Percentiles rank a stretch among this genome's conserved stretches.
Evolutionary conservation across 208 protist species (phyloP).

Genomic region (Leishmania amazonensis): DNA sequence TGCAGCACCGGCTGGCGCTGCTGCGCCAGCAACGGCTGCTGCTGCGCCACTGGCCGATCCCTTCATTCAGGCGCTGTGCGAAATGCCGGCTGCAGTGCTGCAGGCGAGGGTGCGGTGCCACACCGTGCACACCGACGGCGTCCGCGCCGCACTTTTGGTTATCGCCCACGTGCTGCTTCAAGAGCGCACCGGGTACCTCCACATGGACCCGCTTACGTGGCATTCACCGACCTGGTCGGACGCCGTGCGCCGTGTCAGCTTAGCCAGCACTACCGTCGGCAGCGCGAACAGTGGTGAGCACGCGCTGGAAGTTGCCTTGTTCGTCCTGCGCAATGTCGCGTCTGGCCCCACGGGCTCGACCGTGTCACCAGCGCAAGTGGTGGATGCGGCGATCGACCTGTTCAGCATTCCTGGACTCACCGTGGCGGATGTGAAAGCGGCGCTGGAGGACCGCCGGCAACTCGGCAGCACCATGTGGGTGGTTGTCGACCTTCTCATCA

Average conservation of each 20-base stretch:
- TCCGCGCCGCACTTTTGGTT: constrained; percentile 58
- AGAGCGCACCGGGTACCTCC: constrained; percentile 18
- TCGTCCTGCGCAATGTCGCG: constrained; percentile 27
- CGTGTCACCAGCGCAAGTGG: constrained; percentile 18
- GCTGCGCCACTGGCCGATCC: constrained; percentile 1
- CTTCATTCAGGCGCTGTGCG: constrained; percentile 18
- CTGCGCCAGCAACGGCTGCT: background rate
- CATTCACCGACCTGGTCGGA: constrained; percentile 60
- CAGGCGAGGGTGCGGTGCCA: constrained; percentile 57
- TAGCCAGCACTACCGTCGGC: constrained; percentile 45
- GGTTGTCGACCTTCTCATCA: constrained; percentile 27
- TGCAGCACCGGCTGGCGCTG: background rate
- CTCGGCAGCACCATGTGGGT: constrained; percentile 30
- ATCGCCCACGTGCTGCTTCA: constrained; percentile 47
- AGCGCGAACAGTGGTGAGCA: constrained; percentile 33
- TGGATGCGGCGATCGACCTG: constrained; percentile 34
- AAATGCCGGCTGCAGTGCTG: constrained; percentile 28
- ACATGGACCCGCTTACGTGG: constrained; percentile 38
- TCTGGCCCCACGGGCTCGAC: constrained; percentile 8
- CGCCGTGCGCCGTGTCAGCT: constrained; percentile 56
- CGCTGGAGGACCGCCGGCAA: constrained; percentile 29
- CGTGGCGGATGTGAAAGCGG: constrained; percentile 15
- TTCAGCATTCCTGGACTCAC: constrained; percentile 25
- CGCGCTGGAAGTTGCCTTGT: constrained; percentile 41
- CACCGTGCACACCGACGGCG: constrained; percentile 42